A percentile compares a stretch with the other conserved stretches of the same genome.
These are phyloP conservation scores for Saccharomycopsis hybrid DNA, from an alignment of 1,139 yeast species.

Conservation along the genomic window DNA sequence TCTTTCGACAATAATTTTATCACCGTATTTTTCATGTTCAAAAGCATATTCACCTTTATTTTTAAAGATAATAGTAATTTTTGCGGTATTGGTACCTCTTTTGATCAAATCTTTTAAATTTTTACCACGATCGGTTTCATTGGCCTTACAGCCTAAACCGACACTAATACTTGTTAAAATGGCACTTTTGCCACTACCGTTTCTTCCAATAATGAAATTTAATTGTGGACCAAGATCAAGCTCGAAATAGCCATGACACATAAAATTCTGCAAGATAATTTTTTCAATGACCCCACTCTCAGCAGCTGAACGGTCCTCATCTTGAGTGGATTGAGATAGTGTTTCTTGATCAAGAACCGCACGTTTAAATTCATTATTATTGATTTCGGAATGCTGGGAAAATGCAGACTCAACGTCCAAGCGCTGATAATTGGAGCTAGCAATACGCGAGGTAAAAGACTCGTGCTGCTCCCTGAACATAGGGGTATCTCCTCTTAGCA, in stretches of 20 bases:
- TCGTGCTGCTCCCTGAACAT: conserved; percentile 4
- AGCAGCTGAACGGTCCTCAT: conserved; percentile 14
- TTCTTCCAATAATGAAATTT: conserved; percentile 88
- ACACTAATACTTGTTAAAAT: conserved; percentile 84
- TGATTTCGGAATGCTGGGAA: conserved; percentile 11
- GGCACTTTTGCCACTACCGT: conserved; percentile 96
- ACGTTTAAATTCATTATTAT: not conserved
- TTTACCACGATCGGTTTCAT: conserved; percentile 82
- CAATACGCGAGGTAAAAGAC: not conserved
- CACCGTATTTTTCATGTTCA: conserved; percentile 60
- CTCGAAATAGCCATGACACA: conserved; percentile 81
- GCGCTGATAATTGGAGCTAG: conserved; percentile 2
- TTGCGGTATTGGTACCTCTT: conserved; percentile 66
- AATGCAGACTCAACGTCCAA: conserved; percentile 11
- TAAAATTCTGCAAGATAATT: conserved; percentile 59
- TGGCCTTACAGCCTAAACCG: conserved; percentile 91
- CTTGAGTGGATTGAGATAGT: not conserved
- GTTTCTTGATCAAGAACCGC: not conserved
- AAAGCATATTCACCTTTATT: conserved; percentile 63
- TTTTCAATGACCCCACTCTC: conserved; percentile 39
- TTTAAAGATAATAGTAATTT: conserved; percentile 50
- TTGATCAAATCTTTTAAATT: conserved; percentile 65
- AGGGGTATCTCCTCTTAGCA: conserved; percentile 4
- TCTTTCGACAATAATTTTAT: conserved; percentile 63
- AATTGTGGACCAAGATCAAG: conserved; percentile 75